phyloP scores from a whole-genome alignment of 2,329 filamentous ascomycete species.

The Tolypocladium tropicale region DNA sequence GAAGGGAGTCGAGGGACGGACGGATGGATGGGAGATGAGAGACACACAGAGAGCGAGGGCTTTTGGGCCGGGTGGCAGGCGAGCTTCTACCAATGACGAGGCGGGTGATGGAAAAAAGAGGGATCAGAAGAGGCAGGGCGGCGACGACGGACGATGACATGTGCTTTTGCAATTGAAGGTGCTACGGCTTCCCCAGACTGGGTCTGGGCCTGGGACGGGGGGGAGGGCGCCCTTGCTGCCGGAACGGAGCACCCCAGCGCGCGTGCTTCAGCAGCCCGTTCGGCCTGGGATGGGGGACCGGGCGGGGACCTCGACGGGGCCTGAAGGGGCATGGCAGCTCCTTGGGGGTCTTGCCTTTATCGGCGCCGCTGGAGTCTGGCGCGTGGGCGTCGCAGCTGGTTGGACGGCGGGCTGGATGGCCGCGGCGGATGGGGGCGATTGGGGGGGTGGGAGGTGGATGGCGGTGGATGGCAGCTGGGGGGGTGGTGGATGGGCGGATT shows the following conservation, averaged over 20 bases:
- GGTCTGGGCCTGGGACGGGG: background rate
- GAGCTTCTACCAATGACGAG: constrained; percentile 5
- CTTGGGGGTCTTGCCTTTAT: background rate
- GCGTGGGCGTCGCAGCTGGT: background rate
- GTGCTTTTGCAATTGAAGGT: constrained; percentile 1
- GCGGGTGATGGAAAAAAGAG: constrained; percentile 1
- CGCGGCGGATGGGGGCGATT: background rate
- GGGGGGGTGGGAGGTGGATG: too few relatives aligned
- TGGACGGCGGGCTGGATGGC: background rate
- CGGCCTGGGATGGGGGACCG: background rate
- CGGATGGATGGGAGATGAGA: background rate
- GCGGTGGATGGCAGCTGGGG: too few relatives aligned
- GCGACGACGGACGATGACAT: constrained; percentile 2
- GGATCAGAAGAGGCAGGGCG: constrained; percentile 1
- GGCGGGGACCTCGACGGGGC: background rate
- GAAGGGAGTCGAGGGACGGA: background rate
- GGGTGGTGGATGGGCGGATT: too few relatives aligned
- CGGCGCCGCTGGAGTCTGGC: background rate
- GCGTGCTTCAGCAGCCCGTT: background rate
- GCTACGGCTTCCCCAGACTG: constrained; percentile 2
- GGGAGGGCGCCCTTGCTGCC: background rate
- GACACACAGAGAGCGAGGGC: background rate
- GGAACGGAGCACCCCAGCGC: background rate
- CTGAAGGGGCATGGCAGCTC: background rate
- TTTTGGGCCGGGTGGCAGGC: background rate